Evolutionary conservation across 108 stramenopile genomes (phyloP), one percentile per base, ranked within the genome.

Genomic region (Epipyxis sp.): DNA sequence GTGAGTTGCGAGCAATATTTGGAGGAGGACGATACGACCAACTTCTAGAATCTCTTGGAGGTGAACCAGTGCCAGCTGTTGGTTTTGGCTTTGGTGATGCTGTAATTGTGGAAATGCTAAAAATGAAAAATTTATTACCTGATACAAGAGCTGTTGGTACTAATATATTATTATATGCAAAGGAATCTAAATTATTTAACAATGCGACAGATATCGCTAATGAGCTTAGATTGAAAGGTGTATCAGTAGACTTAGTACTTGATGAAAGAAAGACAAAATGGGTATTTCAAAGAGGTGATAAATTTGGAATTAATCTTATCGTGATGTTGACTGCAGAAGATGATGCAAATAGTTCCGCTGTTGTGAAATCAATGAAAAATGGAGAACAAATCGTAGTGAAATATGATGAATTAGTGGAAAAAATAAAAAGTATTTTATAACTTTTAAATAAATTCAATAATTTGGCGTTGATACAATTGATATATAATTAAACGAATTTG

Each of bases 21-120:
- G 97, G 97, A 2, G 97, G 97, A 16, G 97, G 97, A 34, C 91
- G 97, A 20, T 98, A 98, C 77, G 95, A 98, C 71, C 91, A 91
- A 67, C 85, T 98, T 1, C 76, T 98, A 59, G 93, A 96, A 84
- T 93, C 93, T 0, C 95, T 96, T 80, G 97, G 97, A 1, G 95
- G 93, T 1, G 92, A 96, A 35, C 86, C 92, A 1, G 90, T 93
- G 1, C 95, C 97, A 1, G 97, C 97, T 25, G 94, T 88, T 40
- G 97, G 97, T 34, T 98, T 98, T 84, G 97, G 97, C 37, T 97
- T 98, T 79, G 95, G 97, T 16, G 97, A 98, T 86, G 97, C 97
- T 32, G 97, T 98, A 0, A 95, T 98, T 80, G 91, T 97, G 1
- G 97, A 98, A 71, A 84, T 98, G 41, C 79, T 98, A 39, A 91